Base-by-base conservation (phyloP, 306 rosid genomes). In the Malus sylvestris region DNA sequence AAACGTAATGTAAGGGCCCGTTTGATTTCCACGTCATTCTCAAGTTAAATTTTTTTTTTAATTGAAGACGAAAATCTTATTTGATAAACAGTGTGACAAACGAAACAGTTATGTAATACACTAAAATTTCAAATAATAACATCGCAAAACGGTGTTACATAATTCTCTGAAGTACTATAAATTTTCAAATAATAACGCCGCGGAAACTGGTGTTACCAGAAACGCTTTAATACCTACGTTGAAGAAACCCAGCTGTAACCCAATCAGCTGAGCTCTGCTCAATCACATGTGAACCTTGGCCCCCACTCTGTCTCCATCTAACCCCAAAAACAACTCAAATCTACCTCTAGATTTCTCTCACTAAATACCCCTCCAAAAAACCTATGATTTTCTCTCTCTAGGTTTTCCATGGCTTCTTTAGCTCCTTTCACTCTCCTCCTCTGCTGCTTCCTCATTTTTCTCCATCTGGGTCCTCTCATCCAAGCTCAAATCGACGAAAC, bases 241-340 rank as follows among this genome's bases (percentile, higher is more conserved):
- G 20, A 83, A 91, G 81, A 80, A 20, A 3, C 75, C 81, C 91
- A 89, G 93, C 95, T 93, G 98, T 83, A 73, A 66, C 33, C 87
- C 88, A 81, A 58, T 83, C 51, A 22, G 63, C 63, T 22, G 14
- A 4, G 25, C 33, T 6, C 67, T 70, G 74, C 85, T 60, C 74
- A n/a, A n/a, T n/a, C 69, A 58, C 97, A 94, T 85, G 97, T 94
- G 98, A 90, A 77, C 27, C 6, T 74, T 42, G 67, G 75, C 78
- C 8, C 63, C 8, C 63, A 6, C 27, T 42, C 19, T 30, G 70
- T 63, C 78, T 44, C 22, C 5, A 40, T 9, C 67, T 8, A 23
- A 58, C 16, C 55, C 51, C 66, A 1, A 20, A 33, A 72, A 4
- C 67, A 29, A 22, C 25, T 6, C 27, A 35, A 35, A 66, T 38